Conservation (phyloP, 2,329 filamentous ascomycete species). For the Fusarium humuli region DNA sequence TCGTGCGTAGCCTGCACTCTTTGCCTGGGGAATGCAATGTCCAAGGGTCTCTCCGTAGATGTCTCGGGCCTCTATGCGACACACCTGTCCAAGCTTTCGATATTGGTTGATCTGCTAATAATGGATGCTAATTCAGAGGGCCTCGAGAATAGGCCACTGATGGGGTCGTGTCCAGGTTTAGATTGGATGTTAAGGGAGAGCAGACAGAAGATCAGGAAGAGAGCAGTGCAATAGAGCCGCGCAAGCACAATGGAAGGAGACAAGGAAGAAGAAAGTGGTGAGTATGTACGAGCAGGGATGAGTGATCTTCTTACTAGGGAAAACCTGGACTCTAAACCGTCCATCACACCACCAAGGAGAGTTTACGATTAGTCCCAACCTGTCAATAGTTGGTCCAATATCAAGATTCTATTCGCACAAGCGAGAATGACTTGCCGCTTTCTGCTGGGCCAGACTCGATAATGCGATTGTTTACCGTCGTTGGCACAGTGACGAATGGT, state of each 20-base stretch:
- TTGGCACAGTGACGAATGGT: slow-evolving; percentile 28
- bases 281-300: slow-evolving; percentile 29
- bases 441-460: slow-evolving; percentile 14
- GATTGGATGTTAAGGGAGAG: slow-evolving; percentile 14
- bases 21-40: slow-evolving; percentile 1
- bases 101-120: slow-evolving; percentile 7
- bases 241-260: slow-evolving; percentile 12
- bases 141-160: slow-evolving; percentile 35
- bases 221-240: background rate
- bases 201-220: slow-evolving; percentile 1
- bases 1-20: background rate
- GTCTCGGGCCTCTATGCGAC: slow-evolving; percentile 30
- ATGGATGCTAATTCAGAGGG: slow-evolving; percentile 1
- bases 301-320: slow-evolving; percentile 4
- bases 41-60: slow-evolving; percentile 28
- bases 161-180: slow-evolving; percentile 28
- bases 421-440: slow-evolving; percentile 27
- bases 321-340: background rate
- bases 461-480: slow-evolving; percentile 29
- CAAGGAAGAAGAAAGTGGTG: slow-evolving; percentile 6
- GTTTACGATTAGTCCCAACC: slow-evolving; percentile 23
- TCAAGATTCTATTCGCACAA: slow-evolving; percentile 24
- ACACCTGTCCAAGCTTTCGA: slow-evolving; percentile 6
- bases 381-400: slow-evolving; percentile 16
- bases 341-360: slow-evolving; percentile 20